These are phyloP conservation scores for Picochlorum sp. DNA, from an alignment of 139 green algal species.

Conservation along the genomic window DNA sequence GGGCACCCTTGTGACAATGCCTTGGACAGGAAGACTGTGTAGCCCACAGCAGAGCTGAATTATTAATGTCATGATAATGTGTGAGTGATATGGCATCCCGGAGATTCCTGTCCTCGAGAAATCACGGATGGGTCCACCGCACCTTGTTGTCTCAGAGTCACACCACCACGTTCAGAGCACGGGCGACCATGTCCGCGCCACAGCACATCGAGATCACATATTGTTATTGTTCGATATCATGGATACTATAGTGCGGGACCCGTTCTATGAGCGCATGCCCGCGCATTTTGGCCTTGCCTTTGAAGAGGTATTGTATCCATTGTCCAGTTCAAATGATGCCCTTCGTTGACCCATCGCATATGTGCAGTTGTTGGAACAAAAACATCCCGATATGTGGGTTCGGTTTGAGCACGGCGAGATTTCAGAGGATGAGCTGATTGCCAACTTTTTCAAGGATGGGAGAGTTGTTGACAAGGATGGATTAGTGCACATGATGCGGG, in stretches of 20 bases:
- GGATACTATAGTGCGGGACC: constrained; percentile 66
- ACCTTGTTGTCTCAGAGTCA: no score
- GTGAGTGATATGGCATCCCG: no score
- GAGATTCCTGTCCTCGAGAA: no score
- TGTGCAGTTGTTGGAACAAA: constrained; percentile 53
- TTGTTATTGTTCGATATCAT: constrained; percentile 60
- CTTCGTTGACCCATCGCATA: background rate
- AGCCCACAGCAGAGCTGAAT: no score
- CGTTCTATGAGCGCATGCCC: constrained; percentile 77
- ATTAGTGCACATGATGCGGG: constrained; percentile 52
- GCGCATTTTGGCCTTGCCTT: constrained; percentile 57
- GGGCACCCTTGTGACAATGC: no score
- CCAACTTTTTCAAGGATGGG: constrained; percentile 73
- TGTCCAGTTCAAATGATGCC: constrained; percentile 48
- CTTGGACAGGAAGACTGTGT: no score
- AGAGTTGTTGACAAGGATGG: constrained; percentile 50
- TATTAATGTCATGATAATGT: no score
- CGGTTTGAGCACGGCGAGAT: constrained; percentile 74
- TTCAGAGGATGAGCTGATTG: constrained; percentile 51
- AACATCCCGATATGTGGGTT: constrained; percentile 79
- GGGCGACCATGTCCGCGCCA: no score
- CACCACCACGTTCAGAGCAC: no score
- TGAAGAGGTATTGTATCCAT: constrained; percentile 19
- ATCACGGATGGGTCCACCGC: no score
- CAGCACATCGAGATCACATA: constrained; percentile 9